Evolutionary conservation across 768 basidiomycete genomes (phyloP).

Genomic region (Paxillus involutus): DNA sequence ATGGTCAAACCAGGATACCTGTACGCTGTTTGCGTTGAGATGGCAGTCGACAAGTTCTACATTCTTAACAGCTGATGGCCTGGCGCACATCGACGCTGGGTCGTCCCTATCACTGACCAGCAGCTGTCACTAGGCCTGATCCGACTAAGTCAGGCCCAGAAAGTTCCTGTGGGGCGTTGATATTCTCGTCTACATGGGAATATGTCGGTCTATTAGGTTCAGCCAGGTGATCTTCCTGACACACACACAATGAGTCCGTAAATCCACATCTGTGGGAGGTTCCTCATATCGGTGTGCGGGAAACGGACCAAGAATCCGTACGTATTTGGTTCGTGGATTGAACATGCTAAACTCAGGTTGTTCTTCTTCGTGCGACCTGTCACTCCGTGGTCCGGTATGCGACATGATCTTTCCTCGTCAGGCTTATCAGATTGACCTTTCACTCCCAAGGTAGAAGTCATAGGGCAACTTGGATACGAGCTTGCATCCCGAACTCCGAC

Average conservation of each 20-base stretch:
- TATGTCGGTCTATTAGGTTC: background rate
- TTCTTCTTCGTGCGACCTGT: slow-evolving; percentile 7
- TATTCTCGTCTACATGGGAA: background rate
- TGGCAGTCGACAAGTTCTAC: background rate
- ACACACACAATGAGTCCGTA: slow-evolving; percentile 11
- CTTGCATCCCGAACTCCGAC: background rate
- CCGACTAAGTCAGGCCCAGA: background rate
- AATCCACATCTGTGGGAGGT: slow-evolving; percentile 8
- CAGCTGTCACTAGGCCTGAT: background rate
- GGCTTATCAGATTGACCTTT: slow-evolving; percentile 5
- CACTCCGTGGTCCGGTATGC: background rate
- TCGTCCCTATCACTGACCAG: background rate
- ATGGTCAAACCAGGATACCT: background rate
- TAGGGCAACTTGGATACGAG: background rate
- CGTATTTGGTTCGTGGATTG: slow-evolving; percentile 8
- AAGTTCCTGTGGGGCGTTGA: background rate
- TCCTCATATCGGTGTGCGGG: background rate
- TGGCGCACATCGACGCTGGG: too few species aligned
- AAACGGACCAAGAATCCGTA: slow-evolving; percentile 11
- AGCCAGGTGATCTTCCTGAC: background rate
- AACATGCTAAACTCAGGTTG: background rate
- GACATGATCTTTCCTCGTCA: background rate
- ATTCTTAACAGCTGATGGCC: background rate
- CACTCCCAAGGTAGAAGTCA: slow-evolving; percentile 7
- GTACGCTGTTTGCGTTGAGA: background rate